These are phyloP conservation scores for Hippophae gyantsensis DNA, from an alignment of 306 rosid genomes.

Conservation along the genomic window DNA sequence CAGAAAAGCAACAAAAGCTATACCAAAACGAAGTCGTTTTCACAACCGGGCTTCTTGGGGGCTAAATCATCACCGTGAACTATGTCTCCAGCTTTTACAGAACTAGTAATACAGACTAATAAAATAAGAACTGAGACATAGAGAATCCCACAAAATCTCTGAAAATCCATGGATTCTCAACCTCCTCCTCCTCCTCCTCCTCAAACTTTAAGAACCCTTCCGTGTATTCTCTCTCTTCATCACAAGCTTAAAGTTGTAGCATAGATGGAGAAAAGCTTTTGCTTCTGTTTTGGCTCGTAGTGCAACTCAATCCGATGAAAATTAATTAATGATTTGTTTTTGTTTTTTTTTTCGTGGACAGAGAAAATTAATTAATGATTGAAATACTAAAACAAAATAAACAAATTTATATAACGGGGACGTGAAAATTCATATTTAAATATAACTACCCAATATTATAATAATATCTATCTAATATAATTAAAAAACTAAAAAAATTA, in stretches of 20 bases:
- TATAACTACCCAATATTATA: no score
- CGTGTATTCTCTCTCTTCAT: conserved; percentile 36
- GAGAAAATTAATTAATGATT: no score
- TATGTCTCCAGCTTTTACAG: conserved; percentile 60
- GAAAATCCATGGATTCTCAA: conserved; percentile 42
- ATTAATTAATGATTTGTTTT: no score
- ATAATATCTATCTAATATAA: no score
- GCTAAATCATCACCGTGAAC: conserved; percentile 63
- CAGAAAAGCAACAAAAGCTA: background rate
- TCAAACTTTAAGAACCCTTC: conserved; percentile 23
- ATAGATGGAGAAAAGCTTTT: no score
- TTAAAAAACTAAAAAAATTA: no score
- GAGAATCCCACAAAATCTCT: conserved; percentile 26
- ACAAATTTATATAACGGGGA: no score
- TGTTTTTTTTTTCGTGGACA: no score
- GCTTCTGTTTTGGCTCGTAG: no score
- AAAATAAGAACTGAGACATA: conserved; percentile 25
- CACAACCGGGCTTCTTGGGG: conserved; percentile 92
- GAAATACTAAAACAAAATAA: no score
- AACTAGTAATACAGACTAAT: conserved; percentile 25
- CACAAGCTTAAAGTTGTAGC: conserved; percentile 6
- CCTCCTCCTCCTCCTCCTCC: conserved; percentile 2
- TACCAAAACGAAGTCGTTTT: conserved; percentile 80
- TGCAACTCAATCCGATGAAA: no score
- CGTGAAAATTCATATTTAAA: no score